Base-by-base conservation (phyloP, 768 basidiomycete species). In the Phlegmacium glaucopus region DNA sequence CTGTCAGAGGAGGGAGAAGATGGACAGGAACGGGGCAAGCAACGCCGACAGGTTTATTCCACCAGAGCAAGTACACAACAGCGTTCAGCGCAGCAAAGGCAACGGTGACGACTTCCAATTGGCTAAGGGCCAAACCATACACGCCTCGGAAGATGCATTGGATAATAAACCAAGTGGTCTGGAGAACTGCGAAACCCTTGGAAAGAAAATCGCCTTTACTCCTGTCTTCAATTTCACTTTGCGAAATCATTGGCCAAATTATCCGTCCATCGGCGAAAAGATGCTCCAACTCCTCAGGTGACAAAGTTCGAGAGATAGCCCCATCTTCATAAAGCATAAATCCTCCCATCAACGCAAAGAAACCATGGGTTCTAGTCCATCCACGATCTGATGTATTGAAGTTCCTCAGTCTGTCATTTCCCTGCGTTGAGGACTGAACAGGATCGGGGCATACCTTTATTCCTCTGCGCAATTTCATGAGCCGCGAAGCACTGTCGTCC, bases 1-100 rank as follows among this genome's bases (percentile, higher is more conserved):
- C n/a, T n/a, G n/a, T n/a, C 39, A 32, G 26, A 17, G 9, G 22
- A 22, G 22, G 22, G 22, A 22, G 22, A 22, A 51, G 17, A n/a
- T 45, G 40, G 6, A 55, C 53, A 1, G 53, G 53, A 8, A 55
- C 43, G 4, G 45, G 39, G 3, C 45, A 49, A 8, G 52, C 50
- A 1, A 70, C 61, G 42, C 66, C 61, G 11, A 64, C 54, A 0
- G 70, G 72, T 50, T 73, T 73, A 29, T 62, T 48, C 69, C 65
- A 71, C 71, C 72, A 72, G 6, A 67, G 45, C 4, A 52, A 39
- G 48, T 66, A 71, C 27, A 57, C 64, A n/a, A 59, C 48, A 10
- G 58, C 46, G 38, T 63, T 68, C 25, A 70, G 51, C 1, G 59
- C 47, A 7, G 62, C 66, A 34, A 67, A 66, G 0, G 66, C 67